Percentiles rank a stretch among this genome's conserved stretches.
Evolutionary conservation across 1,284 basidiomycete species (phyloP).

Genomic region (Taiwanofungus camphoratus): DNA sequence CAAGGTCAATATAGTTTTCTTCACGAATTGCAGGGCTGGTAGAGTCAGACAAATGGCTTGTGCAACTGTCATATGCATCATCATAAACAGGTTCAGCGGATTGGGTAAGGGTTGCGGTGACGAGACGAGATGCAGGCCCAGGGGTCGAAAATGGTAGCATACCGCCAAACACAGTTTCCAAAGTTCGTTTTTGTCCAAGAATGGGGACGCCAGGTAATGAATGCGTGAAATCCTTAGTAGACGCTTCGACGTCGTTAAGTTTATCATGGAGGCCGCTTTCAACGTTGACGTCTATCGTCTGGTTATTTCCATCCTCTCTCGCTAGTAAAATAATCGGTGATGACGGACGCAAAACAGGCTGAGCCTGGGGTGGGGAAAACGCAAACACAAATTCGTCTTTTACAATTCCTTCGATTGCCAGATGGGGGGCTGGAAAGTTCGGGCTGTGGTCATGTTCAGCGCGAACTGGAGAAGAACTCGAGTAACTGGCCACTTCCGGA

Average conservation of each 20-base stretch:
- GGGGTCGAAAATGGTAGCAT: conserved; percentile 32
- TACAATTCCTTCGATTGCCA: not conserved
- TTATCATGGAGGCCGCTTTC: not conserved
- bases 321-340: not conserved
- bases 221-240: no score
- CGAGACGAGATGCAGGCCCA: conserved; percentile 25
- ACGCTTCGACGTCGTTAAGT: not conserved
- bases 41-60: not conserved
- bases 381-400: conserved; percentile 7
- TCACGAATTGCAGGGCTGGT: not conserved
- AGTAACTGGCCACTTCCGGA: not conserved
- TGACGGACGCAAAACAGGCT: not conserved
- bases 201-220: no score
- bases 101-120: not conserved
- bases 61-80: no score
- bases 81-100: conserved; percentile 13
- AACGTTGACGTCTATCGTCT: no score
- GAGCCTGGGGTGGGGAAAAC: conserved; percentile 9
- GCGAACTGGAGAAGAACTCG: conserved; percentile 4
- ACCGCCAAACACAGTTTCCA: not conserved
- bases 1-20: not conserved
- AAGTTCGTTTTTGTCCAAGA: not conserved
- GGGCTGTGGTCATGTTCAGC: conserved; percentile 1
- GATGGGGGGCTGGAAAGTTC: not conserved
- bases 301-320: no score